A percentile compares a stretch with the other conserved stretches of the same genome.
phyloP scores from a whole-genome alignment of 2,329 filamentous ascomycete species.

The Lecanicillium sp. region DNA sequence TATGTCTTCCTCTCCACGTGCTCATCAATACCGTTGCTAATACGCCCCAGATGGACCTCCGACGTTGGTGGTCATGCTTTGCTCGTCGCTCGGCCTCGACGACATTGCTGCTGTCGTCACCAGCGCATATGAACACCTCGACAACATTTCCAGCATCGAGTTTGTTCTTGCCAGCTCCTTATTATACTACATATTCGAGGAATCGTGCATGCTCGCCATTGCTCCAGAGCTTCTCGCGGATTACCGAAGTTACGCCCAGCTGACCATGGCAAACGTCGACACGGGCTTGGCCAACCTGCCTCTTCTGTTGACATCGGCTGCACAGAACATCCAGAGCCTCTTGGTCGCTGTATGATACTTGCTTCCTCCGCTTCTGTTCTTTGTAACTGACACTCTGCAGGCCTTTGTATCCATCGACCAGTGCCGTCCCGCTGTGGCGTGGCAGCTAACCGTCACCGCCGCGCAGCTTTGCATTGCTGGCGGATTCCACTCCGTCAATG shows the following conservation, averaged over 20 bases:
- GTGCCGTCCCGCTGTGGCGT: slow-evolving; percentile 56
- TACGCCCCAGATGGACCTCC: slow-evolving; percentile 34
- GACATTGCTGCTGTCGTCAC: slow-evolving; percentile 45
- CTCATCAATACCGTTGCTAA: slow-evolving; percentile 1
- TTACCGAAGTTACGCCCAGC: slow-evolving; percentile 32
- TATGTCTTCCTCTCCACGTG: slow-evolving; percentile 21
- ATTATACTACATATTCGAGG: slow-evolving; percentile 44
- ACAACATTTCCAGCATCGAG: slow-evolving; percentile 42
- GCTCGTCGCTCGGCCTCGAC: slow-evolving; percentile 41
- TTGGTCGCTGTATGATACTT: slow-evolving; percentile 44
- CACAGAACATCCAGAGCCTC: slow-evolving; percentile 52
- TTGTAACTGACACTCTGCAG: slow-evolving; percentile 29
- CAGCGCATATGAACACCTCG: slow-evolving; percentile 44
- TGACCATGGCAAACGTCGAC: slow-evolving; percentile 44
- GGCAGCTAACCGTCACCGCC: slow-evolving; percentile 54
- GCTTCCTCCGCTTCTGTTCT: not conserved
- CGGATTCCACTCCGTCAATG: slow-evolving; percentile 49
- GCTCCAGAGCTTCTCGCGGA: slow-evolving; percentile 28
- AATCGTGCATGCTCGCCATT: slow-evolving; percentile 33
- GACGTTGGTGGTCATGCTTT: slow-evolving; percentile 44
- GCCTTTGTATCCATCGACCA: slow-evolving; percentile 55
- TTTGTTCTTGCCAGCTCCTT: slow-evolving; percentile 46
- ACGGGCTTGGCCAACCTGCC: slow-evolving; percentile 46
- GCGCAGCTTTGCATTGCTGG: slow-evolving; percentile 55
- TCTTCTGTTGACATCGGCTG: slow-evolving; percentile 48